A percentile compares a stretch with the other conserved stretches of the same genome.
phyloP scores from a whole-genome alignment of 257 asterid genomes.

The Solanum microdontum region DNA sequence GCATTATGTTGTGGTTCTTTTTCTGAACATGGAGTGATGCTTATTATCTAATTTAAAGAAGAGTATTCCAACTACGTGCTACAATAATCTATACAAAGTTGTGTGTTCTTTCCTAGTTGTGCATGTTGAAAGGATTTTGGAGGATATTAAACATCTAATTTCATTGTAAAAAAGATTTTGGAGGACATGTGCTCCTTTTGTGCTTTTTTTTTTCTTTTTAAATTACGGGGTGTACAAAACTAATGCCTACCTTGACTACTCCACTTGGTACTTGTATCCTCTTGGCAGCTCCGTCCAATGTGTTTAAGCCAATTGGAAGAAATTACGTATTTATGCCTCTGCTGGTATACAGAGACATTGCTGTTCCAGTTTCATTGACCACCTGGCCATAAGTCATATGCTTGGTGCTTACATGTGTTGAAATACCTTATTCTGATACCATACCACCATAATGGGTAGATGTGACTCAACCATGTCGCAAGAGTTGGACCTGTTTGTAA shows the following conservation, averaged over 20 bases:
- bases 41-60: not conserved
- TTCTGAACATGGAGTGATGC: not conserved
- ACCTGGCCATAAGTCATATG: not conserved
- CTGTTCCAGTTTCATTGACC: not conserved
- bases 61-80: not conserved
- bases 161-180: not conserved
- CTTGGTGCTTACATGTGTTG: not conserved
- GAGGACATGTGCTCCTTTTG: not conserved
- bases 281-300: not conserved
- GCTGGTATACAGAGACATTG: not conserved
- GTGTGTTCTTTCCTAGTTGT: not conserved
- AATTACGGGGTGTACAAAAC: not conserved
- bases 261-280: not conserved
- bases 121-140: not conserved
- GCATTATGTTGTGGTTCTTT: not conserved
- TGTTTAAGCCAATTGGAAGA: not conserved
- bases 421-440: not conserved
- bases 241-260: not conserved
- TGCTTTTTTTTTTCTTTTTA: not conserved
- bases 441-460: not conserved
- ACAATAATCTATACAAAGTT: not conserved
- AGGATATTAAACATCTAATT: not conserved
- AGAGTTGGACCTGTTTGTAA: not conserved
- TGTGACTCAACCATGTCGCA: not conserved
- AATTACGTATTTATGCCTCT: not conserved